Percentiles rank a stretch among this genome's conserved stretches.
phyloP scores from a whole-genome alignment of 208 protist species.

The Crithidia brevicula region DNA sequence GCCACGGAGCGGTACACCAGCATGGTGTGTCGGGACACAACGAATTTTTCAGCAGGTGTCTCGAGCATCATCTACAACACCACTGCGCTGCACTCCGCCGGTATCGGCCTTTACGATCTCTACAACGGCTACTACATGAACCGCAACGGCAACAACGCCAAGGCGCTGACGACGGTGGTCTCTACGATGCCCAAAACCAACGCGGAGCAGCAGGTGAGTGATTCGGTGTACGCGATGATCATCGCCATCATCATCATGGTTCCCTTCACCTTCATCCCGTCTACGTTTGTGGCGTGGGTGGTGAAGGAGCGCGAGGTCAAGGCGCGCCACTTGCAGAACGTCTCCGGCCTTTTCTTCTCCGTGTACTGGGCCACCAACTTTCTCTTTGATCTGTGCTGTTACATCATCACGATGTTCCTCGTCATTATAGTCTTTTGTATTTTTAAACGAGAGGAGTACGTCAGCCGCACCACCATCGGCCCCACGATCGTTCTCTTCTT shows the following conservation, averaged over 20 bases:
- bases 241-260: slow-evolving; percentile 69
- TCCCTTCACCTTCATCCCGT: slow-evolving; percentile 76
- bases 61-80: slow-evolving; percentile 61
- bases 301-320: slow-evolving; percentile 82
- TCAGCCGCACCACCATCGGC: slow-evolving; percentile 39
- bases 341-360: slow-evolving; percentile 63
- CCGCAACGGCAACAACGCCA: slow-evolving; percentile 8
- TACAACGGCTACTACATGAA: slow-evolving; percentile 45
- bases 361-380: slow-evolving; percentile 85
- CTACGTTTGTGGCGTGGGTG: slow-evolving; percentile 67
- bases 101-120: slow-evolving; percentile 40
- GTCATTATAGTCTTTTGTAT: slow-evolving; percentile 62
- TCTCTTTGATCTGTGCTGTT: slow-evolving; percentile 71
- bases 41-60: neutral
- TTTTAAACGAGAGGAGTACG: slow-evolving; percentile 69
- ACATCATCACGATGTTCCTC: slow-evolving; percentile 64
- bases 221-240: slow-evolving; percentile 50
- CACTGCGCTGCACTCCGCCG: slow-evolving; percentile 45
- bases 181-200: slow-evolving; percentile 52
- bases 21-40: slow-evolving; percentile 42
- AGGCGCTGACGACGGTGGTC: slow-evolving; percentile 30
- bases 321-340: slow-evolving; percentile 68
- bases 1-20: slow-evolving; percentile 43
- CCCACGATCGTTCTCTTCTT: slow-evolving; percentile 62
- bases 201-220: slow-evolving; percentile 30